Percentiles rank a stretch among this genome's conserved stretches.
phyloP scores from a whole-genome alignment of 2,329 filamentous ascomycete genomes.

The Ramularia endophylla region DNA sequence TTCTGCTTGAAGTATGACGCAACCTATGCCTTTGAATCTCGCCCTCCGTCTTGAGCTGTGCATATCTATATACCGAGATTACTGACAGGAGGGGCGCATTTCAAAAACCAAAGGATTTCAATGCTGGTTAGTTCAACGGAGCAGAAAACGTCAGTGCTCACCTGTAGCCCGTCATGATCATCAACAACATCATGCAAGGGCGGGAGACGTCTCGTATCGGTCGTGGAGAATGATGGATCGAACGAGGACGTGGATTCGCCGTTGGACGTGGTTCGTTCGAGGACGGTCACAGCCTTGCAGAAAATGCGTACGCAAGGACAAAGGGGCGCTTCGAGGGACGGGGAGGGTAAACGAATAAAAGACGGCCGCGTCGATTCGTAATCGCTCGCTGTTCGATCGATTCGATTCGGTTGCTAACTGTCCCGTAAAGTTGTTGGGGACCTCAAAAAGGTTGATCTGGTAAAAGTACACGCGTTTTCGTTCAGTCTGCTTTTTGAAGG shows the following conservation, averaged over 20 bases:
- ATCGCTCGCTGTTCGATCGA: slow-evolving; percentile 7
- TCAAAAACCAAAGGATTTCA: too few relatives aligned
- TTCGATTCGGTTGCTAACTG: slow-evolving; percentile 2
- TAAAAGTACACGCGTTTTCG: slow-evolving; percentile 1
- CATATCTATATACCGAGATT: too few relatives aligned
- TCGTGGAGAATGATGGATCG: slow-evolving; percentile 1
- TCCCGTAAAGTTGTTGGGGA: slow-evolving; percentile 2
- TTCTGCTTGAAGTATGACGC: too few relatives aligned
- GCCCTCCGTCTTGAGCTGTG: too few relatives aligned
- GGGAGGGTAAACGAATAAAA: slow-evolving; percentile 8
- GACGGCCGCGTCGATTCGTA: slow-evolving; percentile 15
- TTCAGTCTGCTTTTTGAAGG: slow-evolving; percentile 5
- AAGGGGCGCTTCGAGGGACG: slow-evolving; percentile 10
- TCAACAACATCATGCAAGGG: neutral
- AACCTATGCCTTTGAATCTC: too few relatives aligned
- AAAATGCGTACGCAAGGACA: slow-evolving; percentile 7
- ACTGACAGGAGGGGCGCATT: too few relatives aligned
- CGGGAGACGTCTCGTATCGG: neutral
- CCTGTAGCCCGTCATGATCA: neutral
- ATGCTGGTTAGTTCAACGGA: too few relatives aligned
- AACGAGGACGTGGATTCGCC: neutral
- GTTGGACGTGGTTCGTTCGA: neutral
- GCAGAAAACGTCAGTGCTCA: neutral
- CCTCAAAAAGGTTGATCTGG: slow-evolving; percentile 5
- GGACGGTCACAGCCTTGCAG: slow-evolving; percentile 4